These are phyloP conservation scores for Sporothrix euskadiensis DNA, from an alignment of 2,329 filamentous ascomycete genomes.

Conservation along the genomic window DNA sequence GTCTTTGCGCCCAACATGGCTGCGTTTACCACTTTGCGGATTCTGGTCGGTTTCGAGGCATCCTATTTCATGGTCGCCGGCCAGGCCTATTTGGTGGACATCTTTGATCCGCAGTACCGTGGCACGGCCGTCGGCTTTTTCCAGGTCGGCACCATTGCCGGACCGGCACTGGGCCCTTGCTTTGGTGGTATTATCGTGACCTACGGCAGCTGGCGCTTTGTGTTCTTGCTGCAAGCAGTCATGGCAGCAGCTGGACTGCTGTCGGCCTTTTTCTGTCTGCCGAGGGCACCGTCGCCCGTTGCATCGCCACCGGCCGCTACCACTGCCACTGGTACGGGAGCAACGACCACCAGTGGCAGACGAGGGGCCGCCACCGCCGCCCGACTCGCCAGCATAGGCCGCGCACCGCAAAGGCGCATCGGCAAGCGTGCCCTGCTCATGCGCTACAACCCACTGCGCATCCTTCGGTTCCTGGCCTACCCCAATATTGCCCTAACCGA, in stretches of 20 bases:
- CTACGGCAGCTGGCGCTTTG: conserved; percentile 66
- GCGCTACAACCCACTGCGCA: conserved; percentile 22
- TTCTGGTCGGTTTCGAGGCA: conserved; percentile 72
- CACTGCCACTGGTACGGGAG: neutral
- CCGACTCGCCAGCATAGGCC: neutral
- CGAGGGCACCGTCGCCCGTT: neutral
- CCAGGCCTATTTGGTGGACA: conserved; percentile 47
- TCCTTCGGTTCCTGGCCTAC: conserved; percentile 22
- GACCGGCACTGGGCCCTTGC: conserved; percentile 65
- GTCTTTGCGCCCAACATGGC: conserved; percentile 70
- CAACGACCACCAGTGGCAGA: neutral
- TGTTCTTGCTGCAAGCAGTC: conserved; percentile 40
- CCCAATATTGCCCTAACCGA: conserved; percentile 26
- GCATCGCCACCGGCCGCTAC: conserved; percentile 19
- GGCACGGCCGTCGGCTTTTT: conserved; percentile 76
- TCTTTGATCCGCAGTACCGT: conserved; percentile 64
- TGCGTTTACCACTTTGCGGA: conserved; percentile 71
- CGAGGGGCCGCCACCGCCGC: neutral
- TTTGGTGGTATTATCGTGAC: conserved; percentile 76
- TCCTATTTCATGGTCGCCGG: conserved; percentile 74
- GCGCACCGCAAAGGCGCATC: neutral
- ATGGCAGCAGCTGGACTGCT: conserved; percentile 39
- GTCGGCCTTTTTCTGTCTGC: conserved; percentile 37
- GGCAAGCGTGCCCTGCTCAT: conserved; percentile 15
- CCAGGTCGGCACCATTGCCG: conserved; percentile 68